Percentiles rank a stretch among this genome's conserved stretches.
Evolutionary conservation across 306 rosid genomes (phyloP).

Genomic region (Castanospermum australe): DNA sequence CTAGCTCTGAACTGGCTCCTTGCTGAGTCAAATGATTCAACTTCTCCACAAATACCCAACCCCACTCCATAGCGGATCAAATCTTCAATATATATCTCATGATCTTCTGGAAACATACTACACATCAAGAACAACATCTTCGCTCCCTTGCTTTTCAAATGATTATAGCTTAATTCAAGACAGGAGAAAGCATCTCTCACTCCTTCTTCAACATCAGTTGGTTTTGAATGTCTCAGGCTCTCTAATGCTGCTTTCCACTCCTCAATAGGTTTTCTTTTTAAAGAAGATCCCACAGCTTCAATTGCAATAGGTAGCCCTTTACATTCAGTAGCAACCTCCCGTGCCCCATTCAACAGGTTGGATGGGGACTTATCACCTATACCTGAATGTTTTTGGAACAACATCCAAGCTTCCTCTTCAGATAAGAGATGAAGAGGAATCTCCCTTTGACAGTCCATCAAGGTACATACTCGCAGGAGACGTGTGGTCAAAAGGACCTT

Average conservation of each 20-base stretch:
- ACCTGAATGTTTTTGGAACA: background rate
- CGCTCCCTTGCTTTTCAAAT: background rate
- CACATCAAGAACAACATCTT: background rate
- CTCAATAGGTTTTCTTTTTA: background rate
- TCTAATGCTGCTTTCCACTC: slow-evolving; percentile 5
- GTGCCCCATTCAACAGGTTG: too few relatives aligned
- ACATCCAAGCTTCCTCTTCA: slow-evolving; percentile 13
- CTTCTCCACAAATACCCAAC: background rate
- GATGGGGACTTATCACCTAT: too few relatives aligned
- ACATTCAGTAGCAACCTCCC: background rate
- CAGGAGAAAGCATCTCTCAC: slow-evolving; percentile 7
- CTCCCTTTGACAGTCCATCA: slow-evolving; percentile 2
- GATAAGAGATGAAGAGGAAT: slow-evolving; percentile 2
- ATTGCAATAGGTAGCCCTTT: too few relatives aligned
- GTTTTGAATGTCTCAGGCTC: background rate
- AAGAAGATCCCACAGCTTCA: background rate
- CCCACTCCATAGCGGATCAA: background rate
- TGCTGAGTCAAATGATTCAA: background rate
- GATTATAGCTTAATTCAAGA: background rate
- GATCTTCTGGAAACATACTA: slow-evolving; percentile 15
- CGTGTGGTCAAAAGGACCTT: slow-evolving; percentile 15
- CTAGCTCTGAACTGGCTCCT: background rate
- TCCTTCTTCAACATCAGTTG: background rate
- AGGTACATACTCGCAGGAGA: background rate
- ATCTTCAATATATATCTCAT: slow-evolving; percentile 5